Percentiles rank a stretch among this genome's conserved stretches.
Conservation (phyloP, 2,329 filamentous ascomycete genomes). For the Aspergillus unguis region DNA sequence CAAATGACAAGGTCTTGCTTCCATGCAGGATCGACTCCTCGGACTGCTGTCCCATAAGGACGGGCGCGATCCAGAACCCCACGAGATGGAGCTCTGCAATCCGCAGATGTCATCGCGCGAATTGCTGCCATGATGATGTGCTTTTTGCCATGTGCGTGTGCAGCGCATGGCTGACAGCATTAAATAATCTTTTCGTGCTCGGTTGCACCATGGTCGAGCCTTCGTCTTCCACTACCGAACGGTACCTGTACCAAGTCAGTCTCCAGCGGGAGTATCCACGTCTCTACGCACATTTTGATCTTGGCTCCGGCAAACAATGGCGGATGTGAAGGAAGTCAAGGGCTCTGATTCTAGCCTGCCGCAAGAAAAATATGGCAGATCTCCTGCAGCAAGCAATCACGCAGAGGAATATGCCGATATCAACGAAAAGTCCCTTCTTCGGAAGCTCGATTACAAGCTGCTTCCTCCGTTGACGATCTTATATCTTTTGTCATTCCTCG, state of each 20-base stretch:
- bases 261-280: background rate
- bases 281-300: background rate
- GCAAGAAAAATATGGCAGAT: slow-evolving; percentile 3
- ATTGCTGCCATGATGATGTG: slow-evolving; percentile 17
- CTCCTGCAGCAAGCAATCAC: slow-evolving; percentile 15
- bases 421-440: slow-evolving; percentile 39
- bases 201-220: background rate
- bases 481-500: slow-evolving; percentile 45
- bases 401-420: slow-evolving; percentile 24
- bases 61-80: slow-evolving; percentile 7
- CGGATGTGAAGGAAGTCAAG: slow-evolving; percentile 10
- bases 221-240: background rate
- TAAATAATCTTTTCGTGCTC: background rate
- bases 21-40: slow-evolving; percentile 10
- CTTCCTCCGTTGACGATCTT: slow-evolving; percentile 44
- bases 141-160: slow-evolving; percentile 10
- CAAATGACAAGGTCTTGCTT: background rate
- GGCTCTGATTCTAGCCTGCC: background rate
- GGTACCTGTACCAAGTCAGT: background rate
- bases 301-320: slow-evolving; percentile 6
- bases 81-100: slow-evolving; percentile 3
- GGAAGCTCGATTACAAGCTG: slow-evolving; percentile 45
- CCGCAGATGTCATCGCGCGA: slow-evolving; percentile 15
- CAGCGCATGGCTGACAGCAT: background rate
- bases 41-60: background rate